Evolutionary conservation across 2,329 filamentous ascomycete species (phyloP).

Genomic region (Anisogramma anomala): DNA sequence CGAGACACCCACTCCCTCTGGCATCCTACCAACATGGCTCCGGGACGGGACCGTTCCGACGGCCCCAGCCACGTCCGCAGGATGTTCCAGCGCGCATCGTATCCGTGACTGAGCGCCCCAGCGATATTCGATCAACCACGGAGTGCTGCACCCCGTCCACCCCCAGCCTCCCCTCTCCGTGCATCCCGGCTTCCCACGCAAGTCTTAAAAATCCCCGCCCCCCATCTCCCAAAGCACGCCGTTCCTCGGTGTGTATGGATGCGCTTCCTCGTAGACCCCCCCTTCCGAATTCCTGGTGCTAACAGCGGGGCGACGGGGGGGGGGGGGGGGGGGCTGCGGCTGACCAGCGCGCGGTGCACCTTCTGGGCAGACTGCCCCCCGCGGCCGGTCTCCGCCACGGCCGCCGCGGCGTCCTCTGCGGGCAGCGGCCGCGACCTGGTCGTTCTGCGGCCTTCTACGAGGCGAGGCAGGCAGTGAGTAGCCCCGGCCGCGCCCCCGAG

Average conservation of each 20-base stretch:
- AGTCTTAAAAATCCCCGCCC: no score
- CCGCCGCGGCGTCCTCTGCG: conserved; percentile 3
- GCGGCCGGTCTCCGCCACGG: conserved; percentile 5
- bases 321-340: no score
- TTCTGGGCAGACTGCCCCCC: conserved; percentile 5
- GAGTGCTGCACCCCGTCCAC: no score
- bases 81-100: not conserved
- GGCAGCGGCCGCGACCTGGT: conserved; percentile 1
- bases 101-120: not conserved
- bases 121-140: no score
- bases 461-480: conserved; percentile 4
- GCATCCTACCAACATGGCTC: not conserved
- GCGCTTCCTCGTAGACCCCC: no score
- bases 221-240: no score
- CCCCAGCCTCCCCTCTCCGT: no score
- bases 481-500: not conserved
- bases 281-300: no score
- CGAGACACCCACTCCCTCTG: not conserved
- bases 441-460: conserved; percentile 8
- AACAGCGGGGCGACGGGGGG: no score
- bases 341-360: no score
- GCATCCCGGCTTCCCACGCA: no score
- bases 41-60: not conserved
- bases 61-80: not conserved
- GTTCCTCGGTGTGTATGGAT: no score